Base-by-base conservation (phyloP, 169 alveolate species). In the Plasmodium coatneyi region DNA sequence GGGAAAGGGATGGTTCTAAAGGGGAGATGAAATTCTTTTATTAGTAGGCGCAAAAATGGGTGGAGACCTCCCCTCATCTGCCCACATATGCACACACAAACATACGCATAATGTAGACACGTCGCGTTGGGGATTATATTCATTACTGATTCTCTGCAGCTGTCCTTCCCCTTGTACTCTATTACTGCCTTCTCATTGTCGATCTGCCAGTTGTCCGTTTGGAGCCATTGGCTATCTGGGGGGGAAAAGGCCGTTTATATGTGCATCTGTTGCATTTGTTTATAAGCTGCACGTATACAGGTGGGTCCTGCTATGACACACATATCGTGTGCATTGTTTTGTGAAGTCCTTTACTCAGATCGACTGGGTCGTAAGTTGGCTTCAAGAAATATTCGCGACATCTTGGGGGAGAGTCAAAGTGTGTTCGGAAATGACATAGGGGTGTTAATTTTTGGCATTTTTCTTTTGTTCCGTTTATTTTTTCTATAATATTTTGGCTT, bases 1-100 rank as follows among this genome's bases (percentile, higher is more conserved):
- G 14, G 94, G 94, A 79, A 89, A 89, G 41, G 94, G 89, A 80
- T 89, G 94, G 66, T 80, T 72, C 94, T 89, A 39, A n/a, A 80
- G 82, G 82, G n/a, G 3, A 19, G 19, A 22, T 49, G 5, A 49
- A 49, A 1, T 19, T 43, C 5, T 19, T n/a, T 25, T 19, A 19
- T 25, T 22, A 28, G 30, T 66, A 25, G 36, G 76, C 36, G 72
- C 16, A 46, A 9, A 80, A 36, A 82, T 32, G 72, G 30, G 49
- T 6, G 32, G 9, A 56, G 16, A 32, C 25, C 19, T 16, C 6
- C 56, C 14, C 39, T 19, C 25, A 60, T 82, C 34, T 32, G 25
- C 28, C 32, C 60, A 43, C n/a, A 25, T 71, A 71, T 30, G 36
- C 76, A 66, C 41, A 66, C 76, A 66, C 36, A 66, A 14, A 7